phyloP scores from a whole-genome alignment of 1,284 basidiomycete species.

The Apiotrichum montevideense region DNA sequence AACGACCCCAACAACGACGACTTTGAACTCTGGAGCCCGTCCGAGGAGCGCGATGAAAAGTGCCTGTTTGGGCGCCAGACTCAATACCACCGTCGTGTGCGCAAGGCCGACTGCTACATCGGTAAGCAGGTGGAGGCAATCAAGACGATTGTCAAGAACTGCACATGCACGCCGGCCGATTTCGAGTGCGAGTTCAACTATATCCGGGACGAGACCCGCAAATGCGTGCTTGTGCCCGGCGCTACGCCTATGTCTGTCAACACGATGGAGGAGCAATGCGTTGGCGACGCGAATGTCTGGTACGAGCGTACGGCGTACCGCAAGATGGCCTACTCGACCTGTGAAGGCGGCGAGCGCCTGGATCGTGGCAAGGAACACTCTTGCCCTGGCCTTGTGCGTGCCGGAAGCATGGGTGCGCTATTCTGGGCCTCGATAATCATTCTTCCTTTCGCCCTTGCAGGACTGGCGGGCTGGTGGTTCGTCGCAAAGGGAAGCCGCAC shows the following conservation, averaged over 20 bases:
- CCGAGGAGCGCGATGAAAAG: slow-evolving; percentile 66
- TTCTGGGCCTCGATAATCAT: slow-evolving; percentile 75
- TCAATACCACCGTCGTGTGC: slow-evolving; percentile 74
- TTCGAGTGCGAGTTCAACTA: slow-evolving; percentile 97
- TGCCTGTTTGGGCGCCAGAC: slow-evolving; percentile 86
- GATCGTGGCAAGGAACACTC: slow-evolving; percentile 65
- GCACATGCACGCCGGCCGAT: slow-evolving; percentile 64
- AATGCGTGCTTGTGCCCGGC: slow-evolving; percentile 69
- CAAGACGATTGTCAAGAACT: slow-evolving; percentile 60
- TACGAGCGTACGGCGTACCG: slow-evolving; percentile 85
- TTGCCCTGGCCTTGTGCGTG: slow-evolving; percentile 64
- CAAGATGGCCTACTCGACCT: slow-evolving; percentile 77
- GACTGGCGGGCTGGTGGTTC: slow-evolving; percentile 70
- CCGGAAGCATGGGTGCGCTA: slow-evolving; percentile 56
- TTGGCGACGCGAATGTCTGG: slow-evolving; percentile 52
- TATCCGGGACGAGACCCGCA: slow-evolving; percentile 54
- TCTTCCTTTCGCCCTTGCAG: slow-evolving; percentile 66
- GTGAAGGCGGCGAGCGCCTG: slow-evolving; percentile 64
- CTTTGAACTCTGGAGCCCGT: slow-evolving; percentile 92
- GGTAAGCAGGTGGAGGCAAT: slow-evolving; percentile 59
- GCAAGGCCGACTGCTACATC: slow-evolving; percentile 74
- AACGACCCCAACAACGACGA: slow-evolving; percentile 75
- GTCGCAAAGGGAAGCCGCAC: slow-evolving; percentile 59
- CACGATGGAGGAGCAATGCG: slow-evolving; percentile 56
- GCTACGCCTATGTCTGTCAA: slow-evolving; percentile 54